phyloP scores from a whole-genome alignment of 805 yeast genomes.

The Pichia phayaonensis region DNA sequence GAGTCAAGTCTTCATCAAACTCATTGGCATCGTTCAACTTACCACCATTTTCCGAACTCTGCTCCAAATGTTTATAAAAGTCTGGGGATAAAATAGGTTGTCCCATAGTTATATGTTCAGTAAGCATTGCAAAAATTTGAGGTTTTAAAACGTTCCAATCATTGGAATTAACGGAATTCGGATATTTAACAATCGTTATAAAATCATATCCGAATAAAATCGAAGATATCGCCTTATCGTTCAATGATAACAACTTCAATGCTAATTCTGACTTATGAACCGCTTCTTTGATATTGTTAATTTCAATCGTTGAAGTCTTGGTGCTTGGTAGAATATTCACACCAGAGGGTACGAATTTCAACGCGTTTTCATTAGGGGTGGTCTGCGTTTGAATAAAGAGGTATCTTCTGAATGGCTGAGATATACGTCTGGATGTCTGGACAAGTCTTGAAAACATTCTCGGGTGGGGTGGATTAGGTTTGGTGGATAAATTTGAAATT shows the following conservation, averaged over 20 bases:
- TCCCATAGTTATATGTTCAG: conserved; percentile 49
- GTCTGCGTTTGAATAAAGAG: conserved; percentile 74
- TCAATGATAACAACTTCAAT: conserved; percentile 61
- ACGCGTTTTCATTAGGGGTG: conserved; percentile 82
- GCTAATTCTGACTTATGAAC: conserved; percentile 63
- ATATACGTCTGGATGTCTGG: not conserved
- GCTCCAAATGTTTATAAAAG: conserved; percentile 27
- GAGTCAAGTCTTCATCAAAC: conserved; percentile 46
- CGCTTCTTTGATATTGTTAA: conserved; percentile 69
- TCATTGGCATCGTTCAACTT: conserved; percentile 29
- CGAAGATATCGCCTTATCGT: conserved; percentile 54
- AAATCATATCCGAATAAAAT: conserved; percentile 80
- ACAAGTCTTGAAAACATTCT: not conserved
- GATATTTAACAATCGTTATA: conserved; percentile 65
- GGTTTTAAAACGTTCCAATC: conserved; percentile 60
- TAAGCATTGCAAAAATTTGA: conserved; percentile 52
- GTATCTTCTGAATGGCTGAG: conserved; percentile 6
- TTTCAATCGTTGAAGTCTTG: conserved; percentile 55
- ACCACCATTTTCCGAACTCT: conserved; percentile 29
- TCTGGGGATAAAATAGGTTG: conserved; percentile 44
- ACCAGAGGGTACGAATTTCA: conserved; percentile 70
- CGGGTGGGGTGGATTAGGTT: not conserved
- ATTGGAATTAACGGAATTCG: conserved; percentile 5
- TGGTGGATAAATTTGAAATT: no score
- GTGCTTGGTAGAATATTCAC: conserved; percentile 54